Conservation (phyloP, 352 stramenopile genomes). For the Blastocystis hominis region DNA sequence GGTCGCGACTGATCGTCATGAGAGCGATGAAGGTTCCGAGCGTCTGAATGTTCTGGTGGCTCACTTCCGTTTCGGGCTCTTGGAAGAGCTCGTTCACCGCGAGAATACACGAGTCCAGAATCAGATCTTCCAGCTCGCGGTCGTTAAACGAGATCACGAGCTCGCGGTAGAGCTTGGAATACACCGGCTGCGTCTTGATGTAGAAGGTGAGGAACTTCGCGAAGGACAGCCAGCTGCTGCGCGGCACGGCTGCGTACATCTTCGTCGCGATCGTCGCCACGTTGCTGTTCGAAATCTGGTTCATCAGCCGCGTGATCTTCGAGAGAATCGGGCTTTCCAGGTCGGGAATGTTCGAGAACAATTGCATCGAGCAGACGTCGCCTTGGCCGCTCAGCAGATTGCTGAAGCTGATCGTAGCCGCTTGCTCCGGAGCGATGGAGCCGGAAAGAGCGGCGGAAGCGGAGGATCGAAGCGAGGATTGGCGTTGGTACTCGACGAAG, state of each 20-base stretch:
- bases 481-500: not conserved
- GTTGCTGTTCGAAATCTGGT: slow-evolving; percentile 12
- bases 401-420: not conserved
- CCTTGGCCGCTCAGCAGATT: not conserved
- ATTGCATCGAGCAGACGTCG: not conserved
- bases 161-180: not conserved
- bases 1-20: not conserved
- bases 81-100: not conserved
- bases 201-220: not conserved
- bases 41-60: not conserved
- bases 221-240: not conserved
- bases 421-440: not conserved
- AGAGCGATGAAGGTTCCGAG: not conserved
- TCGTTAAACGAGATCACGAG: not conserved
- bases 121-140: not conserved
- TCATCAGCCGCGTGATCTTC: slow-evolving; percentile 10
- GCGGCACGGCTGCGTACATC: not conserved
- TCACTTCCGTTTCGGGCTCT: not conserved
- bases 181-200: not conserved
- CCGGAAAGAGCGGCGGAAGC: not conserved
- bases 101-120: slow-evolving; percentile 16
- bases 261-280: not conserved
- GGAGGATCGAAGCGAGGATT: not conserved
- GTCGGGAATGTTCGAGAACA: not conserved
- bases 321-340: not conserved